These are phyloP conservation scores for Rhizopus microsporus DNA, from an alignment of 371 early-diverging fungal genomes.

Conservation along the genomic window DNA sequence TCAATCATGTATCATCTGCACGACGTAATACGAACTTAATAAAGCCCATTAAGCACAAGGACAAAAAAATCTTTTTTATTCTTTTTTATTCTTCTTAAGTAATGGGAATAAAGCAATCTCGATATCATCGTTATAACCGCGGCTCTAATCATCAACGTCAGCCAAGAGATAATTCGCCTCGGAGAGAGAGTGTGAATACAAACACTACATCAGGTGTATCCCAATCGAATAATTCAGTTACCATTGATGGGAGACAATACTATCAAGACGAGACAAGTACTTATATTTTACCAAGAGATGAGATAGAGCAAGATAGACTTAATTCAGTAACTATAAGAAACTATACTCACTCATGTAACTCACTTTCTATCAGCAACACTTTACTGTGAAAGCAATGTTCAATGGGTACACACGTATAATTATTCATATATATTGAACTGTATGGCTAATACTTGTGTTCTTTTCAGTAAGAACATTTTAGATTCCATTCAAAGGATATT, in stretches of 20 bases:
- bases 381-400: constrained; percentile 27
- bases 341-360: background rate
- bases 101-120: constrained; percentile 31
- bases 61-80: constrained; percentile 4
- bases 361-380: constrained; percentile 24
- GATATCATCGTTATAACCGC: constrained; percentile 4
- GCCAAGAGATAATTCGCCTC: background rate
- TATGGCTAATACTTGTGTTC: constrained; percentile 4
- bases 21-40: constrained; percentile 14
- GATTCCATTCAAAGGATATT: constrained; percentile 13
- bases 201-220: background rate
- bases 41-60: background rate
- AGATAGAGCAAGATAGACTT: constrained; percentile 51
- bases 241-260: constrained; percentile 45
- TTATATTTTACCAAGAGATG: constrained; percentile 51
- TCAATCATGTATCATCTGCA: constrained; percentile 14
- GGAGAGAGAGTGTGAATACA: constrained; percentile 10
- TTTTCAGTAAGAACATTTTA: constrained; percentile 30
- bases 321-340: constrained; percentile 32
- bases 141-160: background rate
- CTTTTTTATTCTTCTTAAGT: constrained; percentile 15
- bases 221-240: constrained; percentile 25
- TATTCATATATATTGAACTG: background rate
- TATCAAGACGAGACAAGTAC: constrained; percentile 34
- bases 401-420: constrained; percentile 9